phyloP scores from a whole-genome alignment of 352 stramenopile genomes.

The Globisporangium nodosum region DNA sequence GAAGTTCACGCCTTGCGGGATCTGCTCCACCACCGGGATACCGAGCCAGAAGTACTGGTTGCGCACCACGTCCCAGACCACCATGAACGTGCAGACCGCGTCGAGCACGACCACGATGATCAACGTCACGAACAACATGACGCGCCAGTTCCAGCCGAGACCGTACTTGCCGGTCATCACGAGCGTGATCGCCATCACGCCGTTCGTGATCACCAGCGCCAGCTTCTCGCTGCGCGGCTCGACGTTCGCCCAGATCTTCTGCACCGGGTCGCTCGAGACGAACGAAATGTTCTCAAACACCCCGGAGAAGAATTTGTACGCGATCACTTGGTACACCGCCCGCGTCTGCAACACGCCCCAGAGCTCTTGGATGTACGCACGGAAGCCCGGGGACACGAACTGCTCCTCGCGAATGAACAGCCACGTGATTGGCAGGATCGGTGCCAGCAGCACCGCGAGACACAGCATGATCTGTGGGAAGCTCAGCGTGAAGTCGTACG shows the following conservation, averaged over 20 bases:
- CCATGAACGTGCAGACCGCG: slow-evolving; percentile 26
- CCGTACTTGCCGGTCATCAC: slow-evolving; percentile 33
- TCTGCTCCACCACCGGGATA: slow-evolving; percentile 34
- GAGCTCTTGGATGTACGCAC: slow-evolving; percentile 20
- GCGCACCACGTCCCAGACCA: slow-evolving; percentile 43
- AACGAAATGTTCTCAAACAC: slow-evolving; percentile 36
- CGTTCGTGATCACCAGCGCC: slow-evolving; percentile 22
- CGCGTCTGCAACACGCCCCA: slow-evolving; percentile 39
- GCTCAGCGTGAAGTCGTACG: slow-evolving; percentile 42
- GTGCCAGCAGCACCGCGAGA: slow-evolving; percentile 8
- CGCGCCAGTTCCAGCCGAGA: slow-evolving; percentile 46
- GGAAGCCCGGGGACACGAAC: slow-evolving; percentile 10
- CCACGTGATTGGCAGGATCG: slow-evolving; percentile 18
- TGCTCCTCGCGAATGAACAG: slow-evolving; percentile 28
- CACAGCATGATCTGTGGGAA: slow-evolving; percentile 33
- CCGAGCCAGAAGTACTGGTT: slow-evolving; percentile 66
- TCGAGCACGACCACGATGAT: slow-evolving; percentile 36
- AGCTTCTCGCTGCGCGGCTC: slow-evolving; percentile 26
- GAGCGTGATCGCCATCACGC: slow-evolving; percentile 26
- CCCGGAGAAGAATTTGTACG: slow-evolving; percentile 45
- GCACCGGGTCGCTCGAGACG: slow-evolving; percentile 26
- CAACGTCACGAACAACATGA: slow-evolving; percentile 27
- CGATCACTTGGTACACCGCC: slow-evolving; percentile 40
- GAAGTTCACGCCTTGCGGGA: slow-evolving; percentile 42
- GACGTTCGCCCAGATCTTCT: slow-evolving; percentile 28